Conservation (phyloP, 352 stramenopile species). For the Lagenidium giganteum region DNA sequence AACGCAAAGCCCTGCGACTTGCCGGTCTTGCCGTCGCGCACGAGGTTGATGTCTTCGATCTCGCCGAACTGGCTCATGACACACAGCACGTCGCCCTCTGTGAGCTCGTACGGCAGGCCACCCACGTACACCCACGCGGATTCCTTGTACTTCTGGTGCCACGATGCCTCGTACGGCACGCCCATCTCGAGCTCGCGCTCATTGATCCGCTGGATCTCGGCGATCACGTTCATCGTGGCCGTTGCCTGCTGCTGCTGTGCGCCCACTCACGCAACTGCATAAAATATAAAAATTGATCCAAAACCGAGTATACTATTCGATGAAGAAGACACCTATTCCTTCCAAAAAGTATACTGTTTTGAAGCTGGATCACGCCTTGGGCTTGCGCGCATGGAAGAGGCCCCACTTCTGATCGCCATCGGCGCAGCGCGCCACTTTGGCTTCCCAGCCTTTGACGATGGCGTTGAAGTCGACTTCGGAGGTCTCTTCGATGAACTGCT, state of each 20-base stretch:
- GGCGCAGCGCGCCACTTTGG: constrained; percentile 30
- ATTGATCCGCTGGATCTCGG: constrained; percentile 81
- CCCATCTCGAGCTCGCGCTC: constrained; percentile 74
- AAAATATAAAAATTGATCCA: neutral
- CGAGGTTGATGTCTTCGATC: constrained; percentile 96
- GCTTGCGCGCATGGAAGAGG: constrained; percentile 29
- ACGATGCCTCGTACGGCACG: constrained; percentile 63
- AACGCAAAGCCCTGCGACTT: constrained; percentile 97
- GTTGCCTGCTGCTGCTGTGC: neutral
- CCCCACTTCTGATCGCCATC: constrained; percentile 42
- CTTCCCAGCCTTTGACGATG: constrained; percentile 31
- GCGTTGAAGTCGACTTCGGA: constrained; percentile 31
- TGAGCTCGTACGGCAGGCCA: constrained; percentile 90
- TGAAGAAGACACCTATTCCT: no score
- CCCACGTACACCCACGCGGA: constrained; percentile 97
- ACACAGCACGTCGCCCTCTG: constrained; percentile 94
- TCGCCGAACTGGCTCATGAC: constrained; percentile 85
- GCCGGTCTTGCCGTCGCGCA: constrained; percentile 93
- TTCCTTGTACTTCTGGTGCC: constrained; percentile 86
- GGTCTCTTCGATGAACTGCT: constrained; percentile 32
- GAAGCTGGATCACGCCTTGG: constrained; percentile 5
- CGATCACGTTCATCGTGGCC: constrained; percentile 72
- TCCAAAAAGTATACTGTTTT: constrained; percentile 2
- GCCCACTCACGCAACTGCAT: constrained; percentile 2
- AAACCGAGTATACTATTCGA: no score